These are phyloP conservation scores for Trichothecium sympodiale DNA, from an alignment of 2,329 filamentous ascomycete species.

Conservation along the genomic window DNA sequence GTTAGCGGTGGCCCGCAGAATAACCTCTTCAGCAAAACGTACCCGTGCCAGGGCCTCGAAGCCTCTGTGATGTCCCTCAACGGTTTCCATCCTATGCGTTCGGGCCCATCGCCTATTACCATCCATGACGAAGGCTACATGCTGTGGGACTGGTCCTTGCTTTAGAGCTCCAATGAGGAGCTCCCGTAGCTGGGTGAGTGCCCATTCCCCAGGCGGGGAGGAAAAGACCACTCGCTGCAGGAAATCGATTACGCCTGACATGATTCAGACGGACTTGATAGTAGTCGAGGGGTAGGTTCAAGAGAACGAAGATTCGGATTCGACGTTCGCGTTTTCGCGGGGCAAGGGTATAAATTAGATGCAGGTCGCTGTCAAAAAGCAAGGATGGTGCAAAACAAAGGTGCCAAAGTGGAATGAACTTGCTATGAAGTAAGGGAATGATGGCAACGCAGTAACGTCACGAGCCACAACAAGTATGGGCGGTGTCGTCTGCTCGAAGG, in stretches of 20 bases:
- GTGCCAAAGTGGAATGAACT: constrained; percentile 3
- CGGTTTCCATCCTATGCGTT: constrained; percentile 84
- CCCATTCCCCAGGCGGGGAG: constrained; percentile 87
- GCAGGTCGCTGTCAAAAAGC: not conserved
- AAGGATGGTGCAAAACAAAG: constrained; percentile 1
- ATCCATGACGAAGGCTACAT: constrained; percentile 99
- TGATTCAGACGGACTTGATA: constrained; percentile 12
- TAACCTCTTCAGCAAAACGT: too few relatives aligned
- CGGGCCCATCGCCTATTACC: constrained; percentile 90
- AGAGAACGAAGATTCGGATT: constrained; percentile 1
- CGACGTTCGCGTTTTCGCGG: not conserved
- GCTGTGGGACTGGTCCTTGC: constrained; percentile 84
- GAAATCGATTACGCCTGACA: constrained; percentile 43
- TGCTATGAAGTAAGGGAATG: constrained; percentile 5
- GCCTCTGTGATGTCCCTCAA: constrained; percentile 90
- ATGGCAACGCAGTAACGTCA: constrained; percentile 7
- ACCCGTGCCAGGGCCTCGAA: constrained; percentile 90
- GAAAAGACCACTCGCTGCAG: constrained; percentile 62
- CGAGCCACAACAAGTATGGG: constrained; percentile 2
- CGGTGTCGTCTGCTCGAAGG: constrained; percentile 1
- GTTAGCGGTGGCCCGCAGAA: too few relatives aligned
- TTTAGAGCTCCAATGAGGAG: constrained; percentile 78
- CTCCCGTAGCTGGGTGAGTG: constrained; percentile 66
- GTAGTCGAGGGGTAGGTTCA: not conserved
- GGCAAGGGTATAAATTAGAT: not conserved